A percentile compares a stretch with the other conserved stretches of the same genome.
These are phyloP conservation scores for Parsonsia alboflavescens DNA, from an alignment of 257 asterid genomes.

Conservation along the genomic window DNA sequence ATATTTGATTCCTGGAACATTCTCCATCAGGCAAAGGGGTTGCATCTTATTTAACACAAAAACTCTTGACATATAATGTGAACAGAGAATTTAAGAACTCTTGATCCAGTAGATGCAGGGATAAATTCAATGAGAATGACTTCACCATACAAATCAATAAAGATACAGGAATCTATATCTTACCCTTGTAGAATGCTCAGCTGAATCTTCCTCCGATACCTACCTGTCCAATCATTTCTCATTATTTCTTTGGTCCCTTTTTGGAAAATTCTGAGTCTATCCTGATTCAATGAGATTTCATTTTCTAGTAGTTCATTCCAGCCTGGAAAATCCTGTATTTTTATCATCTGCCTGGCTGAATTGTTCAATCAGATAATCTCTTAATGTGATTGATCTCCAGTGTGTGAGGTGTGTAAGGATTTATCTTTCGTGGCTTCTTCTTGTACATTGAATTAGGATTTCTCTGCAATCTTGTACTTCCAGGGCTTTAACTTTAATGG, in stretches of 20 bases:
- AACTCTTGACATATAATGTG: too few species aligned
- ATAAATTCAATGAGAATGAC: background rate
- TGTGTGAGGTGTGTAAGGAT: background rate
- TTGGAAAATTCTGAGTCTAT: conserved; percentile 7
- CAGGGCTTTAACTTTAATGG: background rate
- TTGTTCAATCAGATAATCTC: conserved; percentile 2
- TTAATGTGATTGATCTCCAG: conserved; percentile 15
- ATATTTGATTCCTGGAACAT: background rate
- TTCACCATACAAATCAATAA: background rate
- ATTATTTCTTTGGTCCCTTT: conserved; percentile 5
- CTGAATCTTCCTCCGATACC: conserved; percentile 5
- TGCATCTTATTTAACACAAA: background rate
- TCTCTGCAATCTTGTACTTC: background rate
- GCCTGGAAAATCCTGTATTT: conserved; percentile 26
- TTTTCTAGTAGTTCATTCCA: conserved; percentile 18
- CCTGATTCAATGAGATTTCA: conserved; percentile 6
- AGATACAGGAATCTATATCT: conserved; percentile 14
- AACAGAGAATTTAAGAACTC: background rate
- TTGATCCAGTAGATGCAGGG: background rate
- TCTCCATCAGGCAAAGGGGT: background rate
- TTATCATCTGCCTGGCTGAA: conserved; percentile 2
- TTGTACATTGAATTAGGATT: background rate
- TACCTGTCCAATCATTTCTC: background rate
- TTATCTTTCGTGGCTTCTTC: background rate
- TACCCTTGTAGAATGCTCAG: background rate